Evolutionary conservation across 2,329 filamentous ascomycete species (phyloP).

Genomic region (Zymoseptoria ardabiliae): DNA sequence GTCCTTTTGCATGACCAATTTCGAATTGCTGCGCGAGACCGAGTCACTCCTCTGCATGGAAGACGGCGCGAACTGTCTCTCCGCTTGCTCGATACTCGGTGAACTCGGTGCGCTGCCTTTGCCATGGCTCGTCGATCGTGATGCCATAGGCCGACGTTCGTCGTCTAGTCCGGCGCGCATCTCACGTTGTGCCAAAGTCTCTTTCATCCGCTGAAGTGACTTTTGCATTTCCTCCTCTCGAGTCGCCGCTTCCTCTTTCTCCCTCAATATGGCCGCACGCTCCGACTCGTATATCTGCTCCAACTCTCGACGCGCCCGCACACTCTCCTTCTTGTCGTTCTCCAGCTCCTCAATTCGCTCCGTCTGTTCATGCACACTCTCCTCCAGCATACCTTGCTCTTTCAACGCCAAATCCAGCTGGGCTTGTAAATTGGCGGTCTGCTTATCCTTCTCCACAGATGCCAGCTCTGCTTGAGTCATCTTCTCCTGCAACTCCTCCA

Average conservation of each 20-base stretch:
- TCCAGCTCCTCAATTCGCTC: constrained; percentile 73
- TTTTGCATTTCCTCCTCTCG: constrained; percentile 85
- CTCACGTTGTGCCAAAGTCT: constrained; percentile 72
- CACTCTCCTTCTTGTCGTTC: constrained; percentile 77
- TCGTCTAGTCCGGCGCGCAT: constrained; percentile 44
- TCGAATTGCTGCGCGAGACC: constrained; percentile 58
- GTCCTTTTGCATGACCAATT: constrained; percentile 88
- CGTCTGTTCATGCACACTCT: constrained; percentile 77
- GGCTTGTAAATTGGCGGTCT: constrained; percentile 75
- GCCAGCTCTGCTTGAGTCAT: constrained; percentile 79
- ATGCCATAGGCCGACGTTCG: constrained; percentile 47
- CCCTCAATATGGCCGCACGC: constrained; percentile 75
- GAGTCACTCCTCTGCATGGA: constrained; percentile 83
- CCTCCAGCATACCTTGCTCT: constrained; percentile 81
- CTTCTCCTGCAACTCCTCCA: constrained; percentile 79
- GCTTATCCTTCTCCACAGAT: constrained; percentile 60
- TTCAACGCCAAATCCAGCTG: constrained; percentile 76
- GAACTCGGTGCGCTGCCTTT: constrained; percentile 35
- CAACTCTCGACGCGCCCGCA: constrained; percentile 79
- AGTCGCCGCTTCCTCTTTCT: constrained; percentile 80
- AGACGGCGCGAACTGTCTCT: constrained; percentile 66
- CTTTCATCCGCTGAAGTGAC: constrained; percentile 86
- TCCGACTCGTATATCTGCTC: constrained; percentile 90
- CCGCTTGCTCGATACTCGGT: constrained; percentile 54
- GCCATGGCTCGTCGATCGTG: constrained; percentile 22